Conservation (phyloP, 2,329 filamentous ascomycete genomes). For the Pseudogymnoascus sp. region DNA sequence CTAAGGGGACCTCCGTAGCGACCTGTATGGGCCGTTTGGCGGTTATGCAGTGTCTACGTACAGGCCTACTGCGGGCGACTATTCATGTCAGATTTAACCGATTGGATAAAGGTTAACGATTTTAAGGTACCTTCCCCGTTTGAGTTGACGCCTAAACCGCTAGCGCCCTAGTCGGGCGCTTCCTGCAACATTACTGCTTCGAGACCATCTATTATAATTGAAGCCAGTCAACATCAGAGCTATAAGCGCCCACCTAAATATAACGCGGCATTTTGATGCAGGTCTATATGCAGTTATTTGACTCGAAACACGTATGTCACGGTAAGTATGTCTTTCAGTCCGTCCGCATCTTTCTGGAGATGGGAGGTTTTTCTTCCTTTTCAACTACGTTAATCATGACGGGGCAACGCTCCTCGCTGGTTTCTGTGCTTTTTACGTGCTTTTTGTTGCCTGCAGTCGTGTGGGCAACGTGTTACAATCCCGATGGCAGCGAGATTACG, state of each 20-base stretch:
- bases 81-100: not conserved
- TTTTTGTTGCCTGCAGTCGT: not conserved
- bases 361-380: not conserved
- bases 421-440: not conserved
- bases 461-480: not conserved
- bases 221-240: not conserved
- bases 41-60: not conserved
- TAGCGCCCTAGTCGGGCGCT: not conserved
- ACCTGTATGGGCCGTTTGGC: not conserved
- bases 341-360: not conserved
- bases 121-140: not conserved
- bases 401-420: not conserved
- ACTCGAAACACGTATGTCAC: not conserved
- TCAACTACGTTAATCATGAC: not conserved
- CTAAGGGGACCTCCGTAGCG: not conserved
- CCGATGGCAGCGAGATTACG: slow-evolving; percentile 3
- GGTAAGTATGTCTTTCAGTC: not conserved
- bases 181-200: not conserved
- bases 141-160: not conserved
- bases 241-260: not conserved
- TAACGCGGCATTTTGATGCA: not conserved
- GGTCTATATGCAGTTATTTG: not conserved
- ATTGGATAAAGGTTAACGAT: not conserved
- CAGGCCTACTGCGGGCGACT: not conserved
- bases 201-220: not conserved